Percentiles rank a stretch among this genome's conserved stretches.
Evolutionary conservation across 495 filamentous ascomycete species (phyloP).

Genomic region (Hapsidospora chrysogenum): DNA sequence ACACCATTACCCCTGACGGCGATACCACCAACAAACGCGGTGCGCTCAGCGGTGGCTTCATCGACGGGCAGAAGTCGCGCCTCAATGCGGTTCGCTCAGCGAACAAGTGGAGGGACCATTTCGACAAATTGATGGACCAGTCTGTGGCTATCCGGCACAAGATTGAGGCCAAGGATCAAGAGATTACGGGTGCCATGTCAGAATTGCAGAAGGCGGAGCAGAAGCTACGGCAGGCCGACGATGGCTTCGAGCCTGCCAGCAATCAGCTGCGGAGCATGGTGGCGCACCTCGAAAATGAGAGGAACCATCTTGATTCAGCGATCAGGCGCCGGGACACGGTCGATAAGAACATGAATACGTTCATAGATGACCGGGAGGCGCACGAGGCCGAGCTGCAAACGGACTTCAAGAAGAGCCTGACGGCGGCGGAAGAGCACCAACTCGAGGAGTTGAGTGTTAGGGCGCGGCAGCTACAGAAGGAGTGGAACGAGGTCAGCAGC

Average conservation of each 20-base stretch:
- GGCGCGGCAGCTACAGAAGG: constrained; percentile 54
- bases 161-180: constrained; percentile 65
- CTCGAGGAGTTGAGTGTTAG: constrained; percentile 52
- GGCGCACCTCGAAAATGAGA: constrained; percentile 53
- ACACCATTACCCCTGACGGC: constrained; percentile 84
- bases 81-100: constrained; percentile 69
- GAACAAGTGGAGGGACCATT: constrained; percentile 55
- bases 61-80: constrained; percentile 67
- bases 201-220: constrained; percentile 75
- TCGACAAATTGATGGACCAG: constrained; percentile 42
- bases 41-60: constrained; percentile 83
- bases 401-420: constrained; percentile 84
- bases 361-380: constrained; percentile 53
- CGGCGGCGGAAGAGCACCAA: constrained; percentile 61
- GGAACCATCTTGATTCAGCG: constrained; percentile 59
- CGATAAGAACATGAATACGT: constrained; percentile 54
- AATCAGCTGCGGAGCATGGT: constrained; percentile 56
- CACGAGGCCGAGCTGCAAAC: constrained; percentile 66
- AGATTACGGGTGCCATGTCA: constrained; percentile 65
- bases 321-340: constrained; percentile 49
- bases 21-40: constrained; percentile 88
- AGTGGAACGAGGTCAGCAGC: constrained; percentile 56
- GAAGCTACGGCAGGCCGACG: constrained; percentile 56
- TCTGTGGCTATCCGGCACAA: constrained; percentile 26
- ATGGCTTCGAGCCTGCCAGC: constrained; percentile 64